Percentiles rank a stretch among this genome's conserved stretches.
phyloP scores from a whole-genome alignment of 176 grass and related monocot species.

The Triticum aestivum region DNA sequence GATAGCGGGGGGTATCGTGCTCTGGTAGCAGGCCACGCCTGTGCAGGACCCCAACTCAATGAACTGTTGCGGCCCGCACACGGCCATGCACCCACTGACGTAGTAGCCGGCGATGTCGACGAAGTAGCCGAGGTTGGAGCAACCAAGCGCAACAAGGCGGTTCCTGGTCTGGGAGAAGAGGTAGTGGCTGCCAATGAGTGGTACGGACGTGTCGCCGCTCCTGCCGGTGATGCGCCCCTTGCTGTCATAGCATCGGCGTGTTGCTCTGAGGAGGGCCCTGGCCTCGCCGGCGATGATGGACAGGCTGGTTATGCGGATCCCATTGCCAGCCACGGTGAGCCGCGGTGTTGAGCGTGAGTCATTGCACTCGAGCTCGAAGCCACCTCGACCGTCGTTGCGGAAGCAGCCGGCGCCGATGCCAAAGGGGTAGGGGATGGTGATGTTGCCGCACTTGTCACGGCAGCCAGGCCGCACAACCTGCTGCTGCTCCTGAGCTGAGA shows the following conservation, averaged over 20 bases:
- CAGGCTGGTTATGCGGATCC: background rate
- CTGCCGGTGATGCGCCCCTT: fast-evolving
- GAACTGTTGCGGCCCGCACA: constrained; percentile 15
- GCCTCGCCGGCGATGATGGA: constrained; percentile 22
- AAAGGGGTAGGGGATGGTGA: background rate
- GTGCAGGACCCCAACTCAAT: background rate
- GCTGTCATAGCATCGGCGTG: constrained; percentile 24
- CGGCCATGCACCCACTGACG: constrained; percentile 42
- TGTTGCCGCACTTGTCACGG: background rate
- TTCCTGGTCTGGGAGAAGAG: constrained; percentile 33
- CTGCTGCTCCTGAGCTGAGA: background rate
- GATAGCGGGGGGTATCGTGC: background rate
- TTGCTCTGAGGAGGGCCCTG: background rate
- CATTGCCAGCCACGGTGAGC: background rate
- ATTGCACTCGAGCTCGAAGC: background rate
- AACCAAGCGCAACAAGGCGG: constrained; percentile 38
- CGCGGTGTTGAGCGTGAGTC: background rate
- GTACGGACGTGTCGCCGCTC: background rate
- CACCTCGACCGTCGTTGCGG: background rate
- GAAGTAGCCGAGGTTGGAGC: constrained; percentile 35
- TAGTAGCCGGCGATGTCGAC: fast-evolving
- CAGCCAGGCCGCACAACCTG: background rate
- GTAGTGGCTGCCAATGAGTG: background rate
- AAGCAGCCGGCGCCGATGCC: background rate
- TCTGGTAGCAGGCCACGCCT: constrained; percentile 5